phyloP scores from a whole-genome alignment of 495 filamentous ascomycete species.

The Aspergillus haitiensis region DNA sequence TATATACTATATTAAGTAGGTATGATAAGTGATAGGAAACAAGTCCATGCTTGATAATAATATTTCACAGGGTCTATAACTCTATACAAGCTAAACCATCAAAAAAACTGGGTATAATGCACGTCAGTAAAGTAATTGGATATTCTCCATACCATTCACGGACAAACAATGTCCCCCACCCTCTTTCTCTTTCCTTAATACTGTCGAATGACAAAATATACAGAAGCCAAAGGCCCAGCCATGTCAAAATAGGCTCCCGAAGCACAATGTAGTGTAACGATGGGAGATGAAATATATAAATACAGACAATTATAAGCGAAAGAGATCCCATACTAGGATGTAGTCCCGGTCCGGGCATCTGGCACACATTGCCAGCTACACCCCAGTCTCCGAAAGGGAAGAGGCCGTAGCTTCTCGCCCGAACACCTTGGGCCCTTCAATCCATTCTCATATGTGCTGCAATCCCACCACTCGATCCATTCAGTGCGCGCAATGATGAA shows the following conservation, averaged over 20 bases:
- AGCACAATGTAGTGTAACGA: neutral
- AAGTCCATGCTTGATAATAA: too few species aligned
- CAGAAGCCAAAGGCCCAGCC: conserved; percentile 8
- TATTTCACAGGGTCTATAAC: too few species aligned
- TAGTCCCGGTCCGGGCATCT: neutral
- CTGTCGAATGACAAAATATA: neutral
- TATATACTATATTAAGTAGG: too few species aligned
- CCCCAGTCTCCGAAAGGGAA: conserved; percentile 63
- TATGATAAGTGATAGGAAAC: too few species aligned
- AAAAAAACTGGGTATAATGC: too few species aligned
- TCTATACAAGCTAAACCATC: too few species aligned
- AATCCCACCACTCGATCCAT: conserved; percentile 77
- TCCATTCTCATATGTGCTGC: conserved; percentile 45
- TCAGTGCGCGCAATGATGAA: conserved; percentile 61
- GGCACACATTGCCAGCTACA: conserved; percentile 69
- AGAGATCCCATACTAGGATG: neutral
- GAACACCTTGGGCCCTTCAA: conserved; percentile 40
- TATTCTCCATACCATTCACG: too few species aligned
- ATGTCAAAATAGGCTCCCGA: neutral
- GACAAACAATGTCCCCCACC: too few species aligned
- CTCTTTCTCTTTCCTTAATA: too few species aligned
- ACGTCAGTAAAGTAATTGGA: too few species aligned
- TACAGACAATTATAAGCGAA: neutral
- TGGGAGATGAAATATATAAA: conserved; percentile 9
- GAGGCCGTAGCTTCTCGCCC: conserved; percentile 40